Conservation (phyloP, 2,329 filamentous ascomycete species). For the Phyllosticta citribraziliensis region DNA sequence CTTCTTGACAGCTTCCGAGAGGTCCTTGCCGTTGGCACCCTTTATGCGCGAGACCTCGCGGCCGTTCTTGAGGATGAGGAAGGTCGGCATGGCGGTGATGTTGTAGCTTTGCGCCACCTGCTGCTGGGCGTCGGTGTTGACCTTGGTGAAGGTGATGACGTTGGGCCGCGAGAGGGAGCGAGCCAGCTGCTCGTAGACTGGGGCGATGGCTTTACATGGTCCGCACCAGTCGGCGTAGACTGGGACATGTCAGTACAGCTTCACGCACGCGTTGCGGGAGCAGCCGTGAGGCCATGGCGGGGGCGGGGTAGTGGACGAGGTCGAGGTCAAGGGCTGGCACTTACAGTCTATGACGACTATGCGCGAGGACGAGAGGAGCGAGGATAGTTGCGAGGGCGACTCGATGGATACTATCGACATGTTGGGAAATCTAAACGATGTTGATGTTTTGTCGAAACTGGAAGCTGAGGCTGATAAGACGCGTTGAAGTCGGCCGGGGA, state of each 20-base stretch:
- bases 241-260: conserved; percentile 29
- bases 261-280: conserved; percentile 5
- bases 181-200: conserved; percentile 71
- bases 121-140: conserved; percentile 70
- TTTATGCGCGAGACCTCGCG: conserved; percentile 57
- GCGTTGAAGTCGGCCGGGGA: background rate
- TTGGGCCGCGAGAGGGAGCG: conserved; percentile 59
- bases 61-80: conserved; percentile 67
- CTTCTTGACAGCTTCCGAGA: conserved; percentile 62
- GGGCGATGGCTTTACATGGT: conserved; percentile 75
- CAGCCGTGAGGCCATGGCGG: conserved; percentile 18
- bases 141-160: conserved; percentile 73
- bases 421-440: conserved; percentile 9
- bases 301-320: background rate
- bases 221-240: conserved; percentile 84
- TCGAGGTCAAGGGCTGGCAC: conserved; percentile 34
- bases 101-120: conserved; percentile 64
- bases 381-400: conserved; percentile 31
- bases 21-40: conserved; percentile 62
- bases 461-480: background rate
- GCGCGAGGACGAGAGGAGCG: conserved; percentile 61
- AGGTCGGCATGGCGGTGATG: conserved; percentile 78
- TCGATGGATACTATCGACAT: conserved; percentile 38
- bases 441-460: background rate
- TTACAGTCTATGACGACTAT: conserved; percentile 85